Evolutionary conservation across 1,139 yeast genomes (phyloP).

Genomic region (Casaregolazyma suthepensis): DNA sequence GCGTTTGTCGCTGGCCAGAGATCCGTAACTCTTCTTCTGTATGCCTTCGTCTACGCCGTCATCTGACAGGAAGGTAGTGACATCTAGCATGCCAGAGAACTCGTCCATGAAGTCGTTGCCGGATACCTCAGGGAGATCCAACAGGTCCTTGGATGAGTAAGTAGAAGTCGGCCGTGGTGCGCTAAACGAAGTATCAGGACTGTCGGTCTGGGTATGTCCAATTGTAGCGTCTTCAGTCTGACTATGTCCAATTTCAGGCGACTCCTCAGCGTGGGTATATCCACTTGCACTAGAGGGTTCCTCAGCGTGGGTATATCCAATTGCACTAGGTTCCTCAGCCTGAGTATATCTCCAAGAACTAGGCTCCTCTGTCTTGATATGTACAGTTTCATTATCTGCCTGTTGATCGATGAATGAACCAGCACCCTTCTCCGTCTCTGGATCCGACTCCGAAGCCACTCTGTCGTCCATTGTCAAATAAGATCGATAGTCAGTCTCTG

Average conservation of each 20-base stretch:
- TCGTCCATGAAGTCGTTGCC: constrained; percentile 4
- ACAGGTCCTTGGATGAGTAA: background rate
- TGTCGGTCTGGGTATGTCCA: no score
- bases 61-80: background rate
- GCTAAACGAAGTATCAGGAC: background rate
- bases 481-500: background rate
- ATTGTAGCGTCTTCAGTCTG: background rate
- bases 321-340: background rate
- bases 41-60: background rate
- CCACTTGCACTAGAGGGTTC: background rate
- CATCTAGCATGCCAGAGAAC: constrained; percentile 5
- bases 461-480: background rate
- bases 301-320: background rate
- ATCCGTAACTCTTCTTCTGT: constrained; percentile 1
- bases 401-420: background rate
- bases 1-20: constrained; percentile 11
- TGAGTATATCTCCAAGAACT: no score
- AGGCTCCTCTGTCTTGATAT: background rate
- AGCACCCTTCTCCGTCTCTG: background rate
- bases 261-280: no score
- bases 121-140: constrained; percentile 2
- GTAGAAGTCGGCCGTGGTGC: background rate
- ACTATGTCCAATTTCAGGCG: background rate
- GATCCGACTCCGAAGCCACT: background rate
- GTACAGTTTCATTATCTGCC: background rate